These are phyloP conservation scores for Amanita rubescens DNA, from an alignment of 768 basidiomycete genomes.

Conservation along the genomic window DNA sequence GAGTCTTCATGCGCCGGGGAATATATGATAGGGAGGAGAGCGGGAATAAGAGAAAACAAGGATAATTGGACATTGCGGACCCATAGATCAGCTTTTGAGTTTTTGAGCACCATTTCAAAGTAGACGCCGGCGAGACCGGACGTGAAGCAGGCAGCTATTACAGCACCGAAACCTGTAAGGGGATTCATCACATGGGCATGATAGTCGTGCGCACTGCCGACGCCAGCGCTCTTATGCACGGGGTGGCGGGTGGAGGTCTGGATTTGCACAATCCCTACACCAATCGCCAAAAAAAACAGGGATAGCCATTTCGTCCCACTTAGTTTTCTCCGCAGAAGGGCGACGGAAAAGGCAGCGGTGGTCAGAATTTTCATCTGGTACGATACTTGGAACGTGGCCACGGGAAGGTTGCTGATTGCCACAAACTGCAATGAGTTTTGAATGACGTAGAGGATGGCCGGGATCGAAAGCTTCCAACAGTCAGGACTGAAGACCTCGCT, in stretches of 20 bases:
- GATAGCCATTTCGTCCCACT: conserved; percentile 78
- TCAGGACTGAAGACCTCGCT: conserved; percentile 81
- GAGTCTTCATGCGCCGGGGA: conserved; percentile 32
- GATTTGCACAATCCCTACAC: conserved; percentile 93
- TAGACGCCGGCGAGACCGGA: conserved; percentile 96
- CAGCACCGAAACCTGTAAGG: conserved; percentile 82
- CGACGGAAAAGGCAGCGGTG: conserved; percentile 87
- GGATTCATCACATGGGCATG: conserved; percentile 75
- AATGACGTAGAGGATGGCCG: conserved; percentile 91
- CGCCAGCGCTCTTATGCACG: conserved; percentile 29
- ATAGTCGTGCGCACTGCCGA: conserved; percentile 65
- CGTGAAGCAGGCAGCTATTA: conserved; percentile 86
- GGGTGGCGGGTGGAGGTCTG: conserved; percentile 47
- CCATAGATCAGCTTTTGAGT: conserved; percentile 87
- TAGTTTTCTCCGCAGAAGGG: conserved; percentile 71
- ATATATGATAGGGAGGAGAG: conserved; percentile 73
- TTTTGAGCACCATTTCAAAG: conserved; percentile 96
- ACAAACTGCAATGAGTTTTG: conserved; percentile 98
- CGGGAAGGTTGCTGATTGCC: conserved; percentile 90
- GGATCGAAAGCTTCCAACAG: conserved; percentile 97
- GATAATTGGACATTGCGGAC: conserved; percentile 95
- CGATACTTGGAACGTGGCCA: conserved; percentile 95
- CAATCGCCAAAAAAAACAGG: conserved; percentile 81
- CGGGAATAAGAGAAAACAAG: conserved; percentile 89
- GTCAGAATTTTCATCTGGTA: conserved; percentile 99